Evolutionary conservation across 495 filamentous ascomycete species (phyloP).

Genomic region (Aspergillus ostianus): DNA sequence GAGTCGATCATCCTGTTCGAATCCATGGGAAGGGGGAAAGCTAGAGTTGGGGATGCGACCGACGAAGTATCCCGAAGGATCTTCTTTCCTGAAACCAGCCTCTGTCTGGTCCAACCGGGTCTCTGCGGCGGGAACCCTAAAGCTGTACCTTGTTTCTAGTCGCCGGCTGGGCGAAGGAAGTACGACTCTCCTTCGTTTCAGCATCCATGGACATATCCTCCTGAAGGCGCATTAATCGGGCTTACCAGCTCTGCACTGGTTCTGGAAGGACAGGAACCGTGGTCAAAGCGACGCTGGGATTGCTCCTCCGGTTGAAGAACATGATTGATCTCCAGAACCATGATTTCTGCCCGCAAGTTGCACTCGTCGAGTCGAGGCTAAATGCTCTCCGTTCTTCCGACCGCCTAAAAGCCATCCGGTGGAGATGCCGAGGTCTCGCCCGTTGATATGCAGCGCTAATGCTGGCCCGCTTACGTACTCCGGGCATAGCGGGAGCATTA

Average conservation of each 20-base stretch:
- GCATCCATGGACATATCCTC: too few species aligned
- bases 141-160: neutral
- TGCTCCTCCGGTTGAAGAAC: neutral
- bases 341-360: too few species aligned
- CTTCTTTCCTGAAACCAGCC: too few species aligned
- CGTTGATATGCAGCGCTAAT: constrained; percentile 9
- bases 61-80: too few species aligned
- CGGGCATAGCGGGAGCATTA: neutral
- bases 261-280: neutral
- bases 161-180: neutral
- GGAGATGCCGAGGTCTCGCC: constrained; percentile 6
- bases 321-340: too few species aligned
- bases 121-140: neutral
- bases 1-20: too few species aligned
- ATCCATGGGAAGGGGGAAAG: too few species aligned
- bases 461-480: constrained; percentile 5
- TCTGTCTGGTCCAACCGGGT: neutral
- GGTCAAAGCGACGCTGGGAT: neutral
- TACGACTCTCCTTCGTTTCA: neutral
- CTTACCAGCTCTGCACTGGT: neutral
- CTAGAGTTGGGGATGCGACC: too few species aligned
- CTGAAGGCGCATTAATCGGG: too few species aligned
- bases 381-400: constrained; percentile 3
- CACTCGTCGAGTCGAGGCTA: too few species aligned
- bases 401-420: constrained; percentile 1